Base-by-base conservation (phyloP, 2,329 filamentous ascomycete genomes). In the Botryotinia convoluta region DNA sequence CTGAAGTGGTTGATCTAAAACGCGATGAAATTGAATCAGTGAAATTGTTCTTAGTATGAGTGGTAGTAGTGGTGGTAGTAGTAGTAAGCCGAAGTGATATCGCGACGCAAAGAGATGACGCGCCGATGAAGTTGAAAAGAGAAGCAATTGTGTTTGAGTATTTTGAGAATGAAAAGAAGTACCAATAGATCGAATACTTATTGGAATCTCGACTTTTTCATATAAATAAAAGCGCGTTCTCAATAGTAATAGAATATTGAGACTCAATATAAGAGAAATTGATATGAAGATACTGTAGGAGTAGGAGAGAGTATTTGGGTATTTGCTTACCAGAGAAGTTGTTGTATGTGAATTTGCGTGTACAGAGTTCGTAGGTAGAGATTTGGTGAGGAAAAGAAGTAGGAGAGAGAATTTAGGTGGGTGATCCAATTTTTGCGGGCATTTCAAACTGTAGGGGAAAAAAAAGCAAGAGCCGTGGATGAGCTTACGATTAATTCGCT, bases 1-100 rank as follows among this genome's bases (percentile, higher is more conserved):
- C 45, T 69, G 71, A 18, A 64, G 69, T 72, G 75, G 77, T 78
- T 63, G 78, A 76, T 62, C 75, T 77, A 64, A 42, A 72, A 65
- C 39, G 74, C 67, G 74, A 72, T 48, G 69, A 69, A 45, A 48
- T 72, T 39, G 39, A 73, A 74, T 79, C 74, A 77, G 75, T 62
- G n/a, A 6, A 45, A 45, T 51, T 8, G 35, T 64, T 18, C 54
- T 29, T 70, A 2, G 22, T 29, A 45, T 48, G 18, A 59, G 48
- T 39, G 63, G 20, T n/a, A 9, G 62, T 18, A 4, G 37, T 22
- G 48, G 48, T 39, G 63, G 20, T n/a, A 9, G 62, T 18, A 4
- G 37, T 22, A 9, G 26, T 16, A 42, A 4, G 22, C 8, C 5
- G 22, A 35, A 32, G 54, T 51, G 65, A 44, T 44, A 73, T 69